These are phyloP conservation scores for Xylaria arbuscula DNA, from an alignment of 2,329 filamentous ascomycete genomes.

Conservation along the genomic window DNA sequence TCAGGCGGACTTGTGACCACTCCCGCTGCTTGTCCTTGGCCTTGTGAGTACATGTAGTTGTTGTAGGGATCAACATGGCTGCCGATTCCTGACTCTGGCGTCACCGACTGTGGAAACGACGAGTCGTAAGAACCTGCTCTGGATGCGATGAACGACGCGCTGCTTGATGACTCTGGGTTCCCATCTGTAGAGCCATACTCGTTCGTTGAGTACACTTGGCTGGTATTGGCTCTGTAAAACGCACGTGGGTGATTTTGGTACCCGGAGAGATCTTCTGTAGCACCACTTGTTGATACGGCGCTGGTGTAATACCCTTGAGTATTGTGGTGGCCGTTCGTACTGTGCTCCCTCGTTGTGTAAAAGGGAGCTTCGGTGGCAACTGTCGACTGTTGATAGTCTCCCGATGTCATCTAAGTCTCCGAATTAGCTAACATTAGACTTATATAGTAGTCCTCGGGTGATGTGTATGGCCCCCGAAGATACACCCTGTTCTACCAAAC, in stretches of 20 bases:
- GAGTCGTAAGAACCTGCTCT: slow-evolving; percentile 44
- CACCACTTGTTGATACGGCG: slow-evolving; percentile 33
- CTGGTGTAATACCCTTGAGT: slow-evolving; percentile 42
- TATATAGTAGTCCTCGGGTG: background rate
- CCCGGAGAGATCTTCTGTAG: slow-evolving; percentile 40
- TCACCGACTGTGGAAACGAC: slow-evolving; percentile 41
- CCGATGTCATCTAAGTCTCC: slow-evolving; percentile 42
- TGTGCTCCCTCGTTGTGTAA: slow-evolving; percentile 40
- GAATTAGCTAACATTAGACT: slow-evolving; percentile 33
- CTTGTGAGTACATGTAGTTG: slow-evolving; percentile 43
- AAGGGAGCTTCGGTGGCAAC: slow-evolving; percentile 42
- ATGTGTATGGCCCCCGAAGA: background rate
- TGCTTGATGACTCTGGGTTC: slow-evolving; percentile 42
- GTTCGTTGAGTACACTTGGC: slow-evolving; percentile 39
- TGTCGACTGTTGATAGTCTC: slow-evolving; percentile 42
- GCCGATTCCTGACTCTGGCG: slow-evolving; percentile 40
- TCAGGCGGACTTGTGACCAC: slow-evolving; percentile 38
- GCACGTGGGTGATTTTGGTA: slow-evolving; percentile 42
- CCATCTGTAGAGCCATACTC: slow-evolving; percentile 42
- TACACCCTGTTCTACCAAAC: background rate
- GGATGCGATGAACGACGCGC: slow-evolving; percentile 41
- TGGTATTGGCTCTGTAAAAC: slow-evolving; percentile 40
- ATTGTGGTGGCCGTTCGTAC: slow-evolving; percentile 38
- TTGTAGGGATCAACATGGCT: slow-evolving; percentile 43
- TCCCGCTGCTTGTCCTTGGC: slow-evolving; percentile 37